These are phyloP conservation scores for Conticribra weissflogii DNA, from an alignment of 108 stramenopile genomes.

Conservation along the genomic window DNA sequence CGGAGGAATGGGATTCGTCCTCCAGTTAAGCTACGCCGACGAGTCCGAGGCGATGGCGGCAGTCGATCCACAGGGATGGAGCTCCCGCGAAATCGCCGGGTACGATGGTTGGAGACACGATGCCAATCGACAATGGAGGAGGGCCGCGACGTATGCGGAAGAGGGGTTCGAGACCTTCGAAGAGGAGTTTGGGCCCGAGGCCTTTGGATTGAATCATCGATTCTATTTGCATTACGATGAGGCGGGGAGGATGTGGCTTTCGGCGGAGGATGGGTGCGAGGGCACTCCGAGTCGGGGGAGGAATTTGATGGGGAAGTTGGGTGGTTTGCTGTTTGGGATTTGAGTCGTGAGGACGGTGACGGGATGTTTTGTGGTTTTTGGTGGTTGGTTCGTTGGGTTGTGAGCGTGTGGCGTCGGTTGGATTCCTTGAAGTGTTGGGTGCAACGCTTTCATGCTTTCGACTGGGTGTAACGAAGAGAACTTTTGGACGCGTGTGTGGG, in stretches of 20 bases:
- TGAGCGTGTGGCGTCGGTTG: too few relatives aligned
- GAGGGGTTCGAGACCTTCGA: slow-evolving; percentile 67
- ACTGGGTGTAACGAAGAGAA: too few relatives aligned
- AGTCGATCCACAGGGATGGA: slow-evolving; percentile 82
- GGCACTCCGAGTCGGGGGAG: slow-evolving; percentile 56
- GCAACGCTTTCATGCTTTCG: too few relatives aligned
- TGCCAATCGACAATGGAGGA: slow-evolving; percentile 69
- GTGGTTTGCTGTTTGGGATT: slow-evolving; percentile 43
- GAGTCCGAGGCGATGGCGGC: slow-evolving; percentile 8
- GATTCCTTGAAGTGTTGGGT: too few relatives aligned
- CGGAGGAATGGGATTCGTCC: slow-evolving; percentile 79
- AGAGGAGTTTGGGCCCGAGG: slow-evolving; percentile 59
- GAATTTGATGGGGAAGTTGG: slow-evolving; percentile 46
- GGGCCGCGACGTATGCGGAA: slow-evolving; percentile 44
- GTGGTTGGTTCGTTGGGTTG: too few relatives aligned
- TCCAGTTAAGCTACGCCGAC: slow-evolving; percentile 68
- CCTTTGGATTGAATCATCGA: slow-evolving; percentile 77
- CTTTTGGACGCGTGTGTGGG: too few relatives aligned
- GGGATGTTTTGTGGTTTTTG: neutral
- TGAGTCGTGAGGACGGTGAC: neutral
- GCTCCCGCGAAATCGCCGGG: slow-evolving; percentile 51
- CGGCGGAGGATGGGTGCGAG: slow-evolving; percentile 87
- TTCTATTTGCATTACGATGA: slow-evolving; percentile 78
- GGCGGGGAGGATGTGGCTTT: slow-evolving; percentile 62
- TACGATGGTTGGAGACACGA: slow-evolving; percentile 90